Base-by-base conservation (phyloP, 2,329 filamentous ascomycete genomes). In the Clarireedia monteithiana region DNA sequence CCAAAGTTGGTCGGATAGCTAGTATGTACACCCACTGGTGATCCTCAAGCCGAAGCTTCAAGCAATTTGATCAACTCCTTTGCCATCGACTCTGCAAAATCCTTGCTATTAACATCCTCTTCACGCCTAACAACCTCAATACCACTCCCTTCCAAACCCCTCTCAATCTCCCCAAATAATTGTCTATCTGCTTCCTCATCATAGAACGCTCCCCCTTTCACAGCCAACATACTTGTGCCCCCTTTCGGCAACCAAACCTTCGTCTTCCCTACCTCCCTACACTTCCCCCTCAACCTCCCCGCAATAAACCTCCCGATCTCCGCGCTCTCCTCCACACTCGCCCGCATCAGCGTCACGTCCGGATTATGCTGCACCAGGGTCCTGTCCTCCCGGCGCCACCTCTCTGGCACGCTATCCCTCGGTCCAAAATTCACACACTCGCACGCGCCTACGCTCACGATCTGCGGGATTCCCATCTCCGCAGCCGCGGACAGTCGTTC, bases 361-460 rank as follows among this genome's bases (percentile, higher is more conserved):
- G 82, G 76, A 64, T 88, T 89, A 65, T 89, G 85, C 63, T 82
- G 78, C 61, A 80, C 77, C n/a, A 87, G 67, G 20, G 73, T 73
- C 30, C 83, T 73, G 2, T 68, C 64, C 3, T 20, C 20, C 20
- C 20, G 20, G 20, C 66, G 64, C 60, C 81, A 85, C 49, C 73
- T 72, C 52, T 78, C 74, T 0, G 85, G 85, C 0, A 87, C 74
- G 0, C 75, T 81, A 0, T 68, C 66, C 42, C 63, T 71, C 0
- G 81, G 75, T 0, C 84, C 84, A 63, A 87, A 88, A 60, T 60
- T 61, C 15, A 62, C 68, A 70, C 73, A 72, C 50, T 75, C 73
- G 2, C 70, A 72, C 0, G 76, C 76, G 4, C 76, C 76, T 2
- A 76, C 65, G 6, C 70, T 73, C 7, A 84, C 67, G 3, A 84